A percentile compares a stretch with the other conserved stretches of the same genome.
Conservation (phyloP, 1,284 basidiomycete species). For the Cryptococcus jaspeensis region DNA sequence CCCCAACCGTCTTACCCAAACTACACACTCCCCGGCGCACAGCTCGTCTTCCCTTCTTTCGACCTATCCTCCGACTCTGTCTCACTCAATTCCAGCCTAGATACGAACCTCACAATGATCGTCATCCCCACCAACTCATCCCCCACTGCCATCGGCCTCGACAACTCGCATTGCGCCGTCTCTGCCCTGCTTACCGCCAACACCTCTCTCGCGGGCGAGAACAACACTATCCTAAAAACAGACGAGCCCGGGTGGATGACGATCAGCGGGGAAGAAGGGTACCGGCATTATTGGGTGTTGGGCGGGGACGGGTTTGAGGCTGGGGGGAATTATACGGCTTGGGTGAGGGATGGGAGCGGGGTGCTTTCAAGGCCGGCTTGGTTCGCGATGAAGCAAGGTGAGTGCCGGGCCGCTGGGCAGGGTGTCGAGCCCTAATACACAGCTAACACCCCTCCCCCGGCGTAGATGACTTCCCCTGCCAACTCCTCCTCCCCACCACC, state of each 20-base stretch:
- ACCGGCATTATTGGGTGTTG: slow-evolving; percentile 32
- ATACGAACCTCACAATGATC: slow-evolving; percentile 44
- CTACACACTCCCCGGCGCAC: slow-evolving; percentile 69
- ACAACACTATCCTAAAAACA: slow-evolving; percentile 17
- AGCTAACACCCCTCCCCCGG: background rate
- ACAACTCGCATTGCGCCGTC: slow-evolving; percentile 52
- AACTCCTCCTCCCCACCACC: slow-evolving; percentile 66
- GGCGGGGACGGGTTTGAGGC: slow-evolving; percentile 25
- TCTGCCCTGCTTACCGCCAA: slow-evolving; percentile 22
- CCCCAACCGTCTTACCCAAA: slow-evolving; percentile 67
- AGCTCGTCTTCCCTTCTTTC: slow-evolving; percentile 55
- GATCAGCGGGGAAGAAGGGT: slow-evolving; percentile 36
- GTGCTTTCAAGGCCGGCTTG: slow-evolving; percentile 38
- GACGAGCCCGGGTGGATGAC: slow-evolving; percentile 27
- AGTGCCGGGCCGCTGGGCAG: slow-evolving; percentile 12
- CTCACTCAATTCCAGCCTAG: slow-evolving; percentile 59
- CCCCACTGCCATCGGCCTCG: slow-evolving; percentile 30
- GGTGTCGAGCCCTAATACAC: background rate
- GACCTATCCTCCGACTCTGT: slow-evolving; percentile 44
- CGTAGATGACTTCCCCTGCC: slow-evolving; percentile 67
- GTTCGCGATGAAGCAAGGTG: slow-evolving; percentile 48
- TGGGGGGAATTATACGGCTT: slow-evolving; percentile 47
- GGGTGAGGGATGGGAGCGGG: slow-evolving; percentile 28
- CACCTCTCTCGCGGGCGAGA: slow-evolving; percentile 15
- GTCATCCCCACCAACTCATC: slow-evolving; percentile 58